A percentile compares a stretch with the other conserved stretches of the same genome.
Evolutionary conservation across 2,329 filamentous ascomycete genomes (phyloP).

Genomic region (Sordariomycetes sp.): DNA sequence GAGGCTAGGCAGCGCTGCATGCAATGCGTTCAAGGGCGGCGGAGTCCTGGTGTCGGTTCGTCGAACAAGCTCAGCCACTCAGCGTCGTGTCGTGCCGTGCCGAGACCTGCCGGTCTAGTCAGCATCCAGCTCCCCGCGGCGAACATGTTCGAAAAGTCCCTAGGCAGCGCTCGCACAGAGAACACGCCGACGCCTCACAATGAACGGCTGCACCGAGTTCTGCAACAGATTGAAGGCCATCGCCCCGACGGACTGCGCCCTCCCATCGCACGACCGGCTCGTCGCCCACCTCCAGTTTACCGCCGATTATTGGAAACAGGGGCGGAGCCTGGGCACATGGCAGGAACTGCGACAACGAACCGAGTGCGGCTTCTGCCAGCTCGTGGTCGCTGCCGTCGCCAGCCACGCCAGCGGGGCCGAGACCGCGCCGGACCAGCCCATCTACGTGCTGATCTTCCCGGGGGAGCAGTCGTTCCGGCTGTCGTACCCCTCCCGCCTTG

Average conservation of each 20-base stretch:
- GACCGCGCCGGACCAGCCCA: background rate
- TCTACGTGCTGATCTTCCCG: background rate
- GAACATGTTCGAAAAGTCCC: too few relatives aligned
- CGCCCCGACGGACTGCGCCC: background rate
- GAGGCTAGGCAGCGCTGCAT: too few relatives aligned
- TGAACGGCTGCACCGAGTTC: background rate
- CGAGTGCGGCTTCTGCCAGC: background rate
- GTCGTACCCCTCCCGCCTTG: background rate
- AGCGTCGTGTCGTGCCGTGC: background rate
- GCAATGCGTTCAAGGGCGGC: too few relatives aligned
- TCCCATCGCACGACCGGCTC: background rate
- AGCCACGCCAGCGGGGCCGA: background rate
- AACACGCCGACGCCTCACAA: background rate
- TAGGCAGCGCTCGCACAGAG: too few relatives aligned
- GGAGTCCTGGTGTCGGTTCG: too few relatives aligned
- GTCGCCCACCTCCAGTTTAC: background rate
- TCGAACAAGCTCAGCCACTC: background rate
- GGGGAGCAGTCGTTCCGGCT: background rate
- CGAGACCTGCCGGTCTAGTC: too few relatives aligned
- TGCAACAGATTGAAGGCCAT: background rate
- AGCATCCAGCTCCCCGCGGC: too few relatives aligned
- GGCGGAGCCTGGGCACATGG: background rate
- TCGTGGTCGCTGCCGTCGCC: background rate
- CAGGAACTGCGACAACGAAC: background rate
- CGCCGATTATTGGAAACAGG: background rate